Percentiles rank a stretch among this genome's conserved stretches.
Evolutionary conservation across 345 rosid species (phyloP).

Genomic region (Populus euphratica): DNA sequence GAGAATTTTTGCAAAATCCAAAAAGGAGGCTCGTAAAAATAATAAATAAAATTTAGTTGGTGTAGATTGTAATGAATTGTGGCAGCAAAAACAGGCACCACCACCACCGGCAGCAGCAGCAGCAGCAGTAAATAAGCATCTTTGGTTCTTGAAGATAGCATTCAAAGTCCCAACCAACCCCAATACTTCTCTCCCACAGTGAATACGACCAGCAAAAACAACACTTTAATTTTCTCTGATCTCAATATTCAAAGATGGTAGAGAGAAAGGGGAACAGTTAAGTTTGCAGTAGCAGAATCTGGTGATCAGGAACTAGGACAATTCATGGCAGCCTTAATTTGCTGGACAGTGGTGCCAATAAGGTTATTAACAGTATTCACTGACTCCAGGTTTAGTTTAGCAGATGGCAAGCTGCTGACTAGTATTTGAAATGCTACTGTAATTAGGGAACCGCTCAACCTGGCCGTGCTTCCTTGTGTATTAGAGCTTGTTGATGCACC

Average conservation of each 20-base stretch:
- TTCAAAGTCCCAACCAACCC: constrained; percentile 50
- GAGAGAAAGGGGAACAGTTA: constrained; percentile 41
- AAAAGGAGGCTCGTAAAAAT: constrained; percentile 20
- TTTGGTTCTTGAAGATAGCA: constrained; percentile 40
- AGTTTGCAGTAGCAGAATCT: constrained; percentile 31
- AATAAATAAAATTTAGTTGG: constrained; percentile 26
- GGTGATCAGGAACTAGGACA: constrained; percentile 57
- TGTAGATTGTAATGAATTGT: constrained; percentile 37
- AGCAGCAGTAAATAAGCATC: constrained; percentile 34
- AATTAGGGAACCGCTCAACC: constrained; percentile 65
- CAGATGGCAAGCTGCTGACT: constrained; percentile 82
- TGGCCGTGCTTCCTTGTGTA: constrained; percentile 23
- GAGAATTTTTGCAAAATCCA: constrained; percentile 17
- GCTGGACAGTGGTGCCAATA: constrained; percentile 79
- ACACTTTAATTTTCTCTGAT: constrained; percentile 32
- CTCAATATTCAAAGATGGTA: constrained; percentile 41
- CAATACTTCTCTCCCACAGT: constrained; percentile 32
- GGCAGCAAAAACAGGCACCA: constrained; percentile 29
- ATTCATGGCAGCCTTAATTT: constrained; percentile 85
- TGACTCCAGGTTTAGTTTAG: constrained; percentile 87
- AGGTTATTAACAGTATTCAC: constrained; percentile 88
- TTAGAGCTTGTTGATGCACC: constrained; percentile 72
- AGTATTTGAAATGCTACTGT: constrained; percentile 92
- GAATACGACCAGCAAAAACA: constrained; percentile 35
- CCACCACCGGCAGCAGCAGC: constrained; percentile 14